Evolutionary conservation across 1,284 basidiomycete genomes (phyloP).

Genomic region (Phylloboletellus chloephorus): DNA sequence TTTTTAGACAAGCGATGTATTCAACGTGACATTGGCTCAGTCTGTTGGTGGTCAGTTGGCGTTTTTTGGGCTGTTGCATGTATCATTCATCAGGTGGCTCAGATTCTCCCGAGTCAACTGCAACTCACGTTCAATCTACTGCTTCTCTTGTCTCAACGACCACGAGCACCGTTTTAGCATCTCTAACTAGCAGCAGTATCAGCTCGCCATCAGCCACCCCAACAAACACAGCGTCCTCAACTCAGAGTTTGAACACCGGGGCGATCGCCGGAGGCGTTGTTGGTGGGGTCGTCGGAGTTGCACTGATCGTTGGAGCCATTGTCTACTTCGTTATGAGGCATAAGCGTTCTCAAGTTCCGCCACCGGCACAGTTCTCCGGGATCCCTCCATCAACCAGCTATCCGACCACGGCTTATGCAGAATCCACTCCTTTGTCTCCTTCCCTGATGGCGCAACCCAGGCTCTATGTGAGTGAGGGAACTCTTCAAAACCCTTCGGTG

Average conservation of each 20-base stretch:
- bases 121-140: conserved; percentile 19
- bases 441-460: conserved; percentile 25
- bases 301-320: conserved; percentile 23
- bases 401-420: conserved; percentile 7
- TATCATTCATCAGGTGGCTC: background rate
- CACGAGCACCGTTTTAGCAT: background rate
- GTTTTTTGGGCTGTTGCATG: background rate
- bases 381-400: background rate
- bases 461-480: conserved; percentile 27
- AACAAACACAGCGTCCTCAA: background rate
- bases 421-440: conserved; percentile 8
- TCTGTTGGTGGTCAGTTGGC: conserved; percentile 21
- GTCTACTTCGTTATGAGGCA: conserved; percentile 29
- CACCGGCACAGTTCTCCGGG: conserved; percentile 13
- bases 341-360: conserved; percentile 19
- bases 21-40: conserved; percentile 23
- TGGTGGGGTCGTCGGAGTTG: conserved; percentile 34
- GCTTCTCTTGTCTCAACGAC: conserved; percentile 3
- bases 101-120: conserved; percentile 31
- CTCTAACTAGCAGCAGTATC: too few relatives aligned
- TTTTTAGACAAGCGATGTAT: conserved; percentile 15
- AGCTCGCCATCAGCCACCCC: conserved; percentile 1
- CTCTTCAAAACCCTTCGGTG: background rate
- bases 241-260: conserved; percentile 11
- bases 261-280: conserved; percentile 36